Evolutionary conservation across 2,329 filamentous ascomycete genomes (phyloP).

Genomic region (Cyclaneusma minus): DNA sequence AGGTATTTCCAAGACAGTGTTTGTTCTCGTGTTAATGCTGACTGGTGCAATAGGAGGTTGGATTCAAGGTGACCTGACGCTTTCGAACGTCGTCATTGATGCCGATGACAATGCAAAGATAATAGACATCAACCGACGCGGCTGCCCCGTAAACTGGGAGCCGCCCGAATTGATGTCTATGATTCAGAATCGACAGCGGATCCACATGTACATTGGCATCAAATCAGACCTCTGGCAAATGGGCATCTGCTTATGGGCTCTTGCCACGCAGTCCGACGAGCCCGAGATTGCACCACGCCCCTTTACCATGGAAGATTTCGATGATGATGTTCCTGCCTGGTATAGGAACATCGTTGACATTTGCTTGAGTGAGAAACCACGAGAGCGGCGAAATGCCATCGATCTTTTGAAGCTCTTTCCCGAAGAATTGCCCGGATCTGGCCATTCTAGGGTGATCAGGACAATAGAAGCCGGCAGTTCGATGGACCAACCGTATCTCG

Average conservation of each 20-base stretch:
- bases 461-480: no score
- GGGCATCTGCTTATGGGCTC: slow-evolving; percentile 91
- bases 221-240: slow-evolving; percentile 95
- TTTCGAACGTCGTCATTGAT: slow-evolving; percentile 95
- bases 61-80: slow-evolving; percentile 92
- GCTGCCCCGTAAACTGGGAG: slow-evolving; percentile 97
- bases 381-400: no score
- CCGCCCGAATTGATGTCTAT: slow-evolving; percentile 79
- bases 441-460: no score
- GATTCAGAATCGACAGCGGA: slow-evolving; percentile 75
- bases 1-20: slow-evolving; percentile 7
- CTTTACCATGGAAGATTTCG: no score
- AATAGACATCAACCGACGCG: slow-evolving; percentile 93
- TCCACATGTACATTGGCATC: slow-evolving; percentile 94
- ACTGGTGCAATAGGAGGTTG: slow-evolving; percentile 48
- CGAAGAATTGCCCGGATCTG: no score
- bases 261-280: slow-evolving; percentile 79
- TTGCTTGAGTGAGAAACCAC: no score
- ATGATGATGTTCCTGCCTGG: no score
- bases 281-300: slow-evolving; percentile 68
- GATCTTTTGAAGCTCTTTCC: no score
- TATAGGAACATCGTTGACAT: no score
- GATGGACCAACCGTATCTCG: no score
- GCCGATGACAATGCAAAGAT: slow-evolving; percentile 75
- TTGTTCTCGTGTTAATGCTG: background rate